Base-by-base conservation (phyloP, 2,329 filamentous ascomycete species). In the Cordyceps javanica region DNA sequence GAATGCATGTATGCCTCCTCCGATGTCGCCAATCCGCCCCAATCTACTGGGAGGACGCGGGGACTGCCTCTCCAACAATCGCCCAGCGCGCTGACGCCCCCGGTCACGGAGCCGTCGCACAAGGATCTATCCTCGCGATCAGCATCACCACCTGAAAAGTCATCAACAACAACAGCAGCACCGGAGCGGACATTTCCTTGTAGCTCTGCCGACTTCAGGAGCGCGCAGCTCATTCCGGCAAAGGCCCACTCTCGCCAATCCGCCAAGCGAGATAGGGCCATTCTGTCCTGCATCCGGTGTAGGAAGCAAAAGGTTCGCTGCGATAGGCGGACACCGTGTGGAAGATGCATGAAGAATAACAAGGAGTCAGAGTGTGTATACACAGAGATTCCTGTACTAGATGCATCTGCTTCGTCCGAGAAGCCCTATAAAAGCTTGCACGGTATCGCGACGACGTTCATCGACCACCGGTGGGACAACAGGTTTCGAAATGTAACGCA, bases 221-320 rank as follows among this genome's bases (percentile, higher is more conserved):
- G 51, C 28, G 51, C 51, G 14, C 19, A 55, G 19, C 38, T 54
- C 6, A 54, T 54, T 13, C 51, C 51, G 2, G 51, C 38, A n/a
- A 42, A 44, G 16, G 2, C n/a, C 2, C 28, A 54, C 26, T 14
- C 13, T 25, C 25, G 28, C n/a, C 51, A 44, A 3, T 1, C 51
- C 19, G 25, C 25, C 25, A 58, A 52, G 21, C 51, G 57, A 23
- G 57, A 59, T 21, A 49, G 57, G 21, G 57, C 57, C 5, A 55
- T 59, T 13, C n/a, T 59, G 19, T 59, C 57, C 9, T 59, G 57
- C 45, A 50, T 51, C 30, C 44, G 52, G 8, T 59, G 57, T 39
- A 48, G 57, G 23, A 56, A 38, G 38, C 57, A 59, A 36, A 59
- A 59, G 19, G 57, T 59, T 9, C 51, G 57, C 8, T 59, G 57